Base-by-base conservation (phyloP, 441 rosid genomes). In the Jatropha podagrica region DNA sequence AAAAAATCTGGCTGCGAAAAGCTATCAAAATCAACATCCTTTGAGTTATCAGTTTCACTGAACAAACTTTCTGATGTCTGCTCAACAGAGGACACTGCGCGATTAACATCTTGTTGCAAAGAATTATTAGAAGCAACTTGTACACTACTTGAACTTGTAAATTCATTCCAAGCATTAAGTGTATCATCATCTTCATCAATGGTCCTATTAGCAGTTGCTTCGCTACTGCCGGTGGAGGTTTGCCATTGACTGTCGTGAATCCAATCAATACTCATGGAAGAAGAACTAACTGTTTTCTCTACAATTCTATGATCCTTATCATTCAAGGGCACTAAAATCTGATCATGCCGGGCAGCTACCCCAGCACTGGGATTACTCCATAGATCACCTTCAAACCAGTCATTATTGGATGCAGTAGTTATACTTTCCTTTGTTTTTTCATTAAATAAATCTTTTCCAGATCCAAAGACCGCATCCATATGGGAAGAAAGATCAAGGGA, bases 141-240 rank as follows among this genome's bases (percentile, higher is more conserved):
- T 32, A 46, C 82, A 78, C 74, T 73, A 68, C 75, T 74, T 46
- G 94, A 84, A 81, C 87, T 75, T 56, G 86, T 75, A 81, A 89
- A 89, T 87, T 86, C 90, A 83, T 84, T 86, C 97, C 93, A 91
- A 60, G 71, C 73, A 63, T 86, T 88, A 82, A 88, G 85, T 48
- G 88, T 74, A 80, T 90, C 92, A 63, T 84, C 83, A 69, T 86
- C 86, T 71, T 83, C 82, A 68, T 74, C 80, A 61, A 69, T 71
- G 76, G 79, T 74, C 48, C 74, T 69, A 72, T 41, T 74, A 73
- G 78, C 87, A 74, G 74, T 56, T 51, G 78, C 74, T 77, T 60
- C 63, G 64, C 42, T 83, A 75, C 77, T 79, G 74, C 68, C 76
- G 77, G 71, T 77, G 65, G 62, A 72, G n/a, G 83, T 78, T 78